Evolutionary conservation across 768 basidiomycete species (phyloP).

Genomic region (Podaxis pistillaris): DNA sequence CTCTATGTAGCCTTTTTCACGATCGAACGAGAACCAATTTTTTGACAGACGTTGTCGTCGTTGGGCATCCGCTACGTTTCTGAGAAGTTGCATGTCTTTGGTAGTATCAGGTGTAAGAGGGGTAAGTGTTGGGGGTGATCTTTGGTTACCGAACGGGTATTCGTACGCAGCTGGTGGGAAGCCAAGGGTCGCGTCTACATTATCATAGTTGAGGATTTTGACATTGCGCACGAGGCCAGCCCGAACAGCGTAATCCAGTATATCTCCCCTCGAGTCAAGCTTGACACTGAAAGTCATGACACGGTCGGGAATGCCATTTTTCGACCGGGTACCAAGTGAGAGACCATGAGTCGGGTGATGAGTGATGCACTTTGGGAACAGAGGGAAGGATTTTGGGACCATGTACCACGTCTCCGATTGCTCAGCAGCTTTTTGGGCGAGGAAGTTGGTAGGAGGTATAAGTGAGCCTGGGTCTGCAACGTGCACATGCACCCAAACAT

Average conservation of each 20-base stretch:
- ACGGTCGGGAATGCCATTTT: slow-evolving; percentile 41
- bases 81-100: slow-evolving; percentile 30
- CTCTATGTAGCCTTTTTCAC: not conserved
- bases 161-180: not conserved
- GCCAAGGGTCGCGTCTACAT: slow-evolving; percentile 56
- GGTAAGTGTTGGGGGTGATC: not conserved
- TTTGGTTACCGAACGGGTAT: slow-evolving; percentile 46
- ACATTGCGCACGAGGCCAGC: slow-evolving; percentile 76
- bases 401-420: slow-evolving; percentile 62
- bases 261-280: slow-evolving; percentile 56
- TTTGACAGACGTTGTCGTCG: not conserved
- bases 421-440: slow-evolving; percentile 57
- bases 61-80: not conserved
- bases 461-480: slow-evolving; percentile 88
- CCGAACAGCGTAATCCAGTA: slow-evolving; percentile 67
- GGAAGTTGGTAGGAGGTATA: slow-evolving; percentile 66
- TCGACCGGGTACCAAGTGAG: slow-evolving; percentile 33
- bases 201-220: slow-evolving; percentile 59
- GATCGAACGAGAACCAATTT: slow-evolving; percentile 11
- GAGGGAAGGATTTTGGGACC: slow-evolving; percentile 57
- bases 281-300: slow-evolving; percentile 82
- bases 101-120: slow-evolving; percentile 22
- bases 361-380: slow-evolving; percentile 66
- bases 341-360: slow-evolving; percentile 40
- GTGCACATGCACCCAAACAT: slow-evolving; percentile 84